These are phyloP conservation scores for Pseudopediastrum boryanum DNA, from an alignment of 139 green algal genomes.

Conservation along the genomic window DNA sequence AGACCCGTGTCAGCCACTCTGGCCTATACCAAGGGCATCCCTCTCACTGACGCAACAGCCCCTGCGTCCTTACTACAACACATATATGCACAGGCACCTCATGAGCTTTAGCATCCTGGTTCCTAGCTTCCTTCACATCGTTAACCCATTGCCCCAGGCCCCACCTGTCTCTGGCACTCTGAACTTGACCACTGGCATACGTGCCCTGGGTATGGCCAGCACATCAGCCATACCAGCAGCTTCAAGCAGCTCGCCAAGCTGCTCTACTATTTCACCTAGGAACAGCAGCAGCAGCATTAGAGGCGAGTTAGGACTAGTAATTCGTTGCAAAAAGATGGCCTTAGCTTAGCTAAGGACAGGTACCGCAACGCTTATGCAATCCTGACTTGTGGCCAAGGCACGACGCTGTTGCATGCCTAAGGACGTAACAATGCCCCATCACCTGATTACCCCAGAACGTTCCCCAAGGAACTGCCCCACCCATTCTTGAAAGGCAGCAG, in stretches of 20 bases:
- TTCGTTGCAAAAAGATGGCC: too few species aligned
- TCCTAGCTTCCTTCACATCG: too few species aligned
- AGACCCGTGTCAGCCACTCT: too few species aligned
- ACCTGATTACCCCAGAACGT: not conserved
- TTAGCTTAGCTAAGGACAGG: not conserved
- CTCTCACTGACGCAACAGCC: too few species aligned
- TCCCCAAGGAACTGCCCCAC: too few species aligned
- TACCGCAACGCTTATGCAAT: not conserved
- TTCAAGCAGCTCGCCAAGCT: slow-evolving; percentile 62
- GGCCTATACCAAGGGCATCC: too few species aligned
- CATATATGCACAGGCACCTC: too few species aligned
- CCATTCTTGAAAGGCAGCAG: too few species aligned
- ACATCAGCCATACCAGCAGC: slow-evolving; percentile 64
- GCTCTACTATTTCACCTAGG: slow-evolving; percentile 55
- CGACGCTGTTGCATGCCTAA: not conserved
- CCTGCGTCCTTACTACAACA: too few species aligned
- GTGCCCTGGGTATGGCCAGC: slow-evolving; percentile 68
- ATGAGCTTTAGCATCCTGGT: too few species aligned
- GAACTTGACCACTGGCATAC: slow-evolving; percentile 91
- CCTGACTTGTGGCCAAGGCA: not conserved
- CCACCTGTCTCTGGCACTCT: slow-evolving; percentile 44
- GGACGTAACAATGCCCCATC: not conserved
- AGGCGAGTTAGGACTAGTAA: too few species aligned
- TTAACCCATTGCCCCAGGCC: too few species aligned
- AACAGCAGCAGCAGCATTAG: not conserved